Conservation (phyloP, 2,329 filamentous ascomycete species). For the Passalora sequoiae region DNA sequence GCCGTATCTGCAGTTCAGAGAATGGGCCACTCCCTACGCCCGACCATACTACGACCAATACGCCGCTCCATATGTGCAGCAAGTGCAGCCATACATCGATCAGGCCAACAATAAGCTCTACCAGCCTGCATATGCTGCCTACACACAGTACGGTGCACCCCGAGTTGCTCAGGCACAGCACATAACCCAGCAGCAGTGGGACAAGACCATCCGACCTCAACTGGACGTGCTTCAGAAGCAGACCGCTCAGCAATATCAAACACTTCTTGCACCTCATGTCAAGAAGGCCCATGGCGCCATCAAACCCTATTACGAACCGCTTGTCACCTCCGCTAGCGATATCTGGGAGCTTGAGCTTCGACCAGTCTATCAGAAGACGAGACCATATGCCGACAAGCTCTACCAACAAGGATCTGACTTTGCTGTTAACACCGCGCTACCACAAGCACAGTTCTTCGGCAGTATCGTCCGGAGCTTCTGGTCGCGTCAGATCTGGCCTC, state of each 20-base stretch:
- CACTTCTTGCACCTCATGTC: slow-evolving; percentile 68
- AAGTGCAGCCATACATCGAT: slow-evolving; percentile 66
- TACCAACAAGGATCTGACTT: slow-evolving; percentile 65
- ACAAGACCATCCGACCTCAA: slow-evolving; percentile 70
- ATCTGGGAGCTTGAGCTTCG: slow-evolving; percentile 68
- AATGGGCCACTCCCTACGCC: slow-evolving; percentile 66
- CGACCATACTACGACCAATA: slow-evolving; percentile 83
- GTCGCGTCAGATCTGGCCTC: slow-evolving; percentile 73
- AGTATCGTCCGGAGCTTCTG: slow-evolving; percentile 65
- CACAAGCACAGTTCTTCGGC: slow-evolving; percentile 66
- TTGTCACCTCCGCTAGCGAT: slow-evolving; percentile 58
- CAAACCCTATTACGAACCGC: slow-evolving; percentile 67
- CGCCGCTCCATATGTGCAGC: slow-evolving; percentile 73
- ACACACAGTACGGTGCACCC: slow-evolving; percentile 68
- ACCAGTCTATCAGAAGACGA: slow-evolving; percentile 67
- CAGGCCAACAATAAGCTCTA: slow-evolving; percentile 58
- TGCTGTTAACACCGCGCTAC: slow-evolving; percentile 63
- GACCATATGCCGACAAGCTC: slow-evolving; percentile 66
- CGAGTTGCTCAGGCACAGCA: slow-evolving; percentile 61
- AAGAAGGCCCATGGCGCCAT: slow-evolving; percentile 54
- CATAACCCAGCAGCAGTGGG: slow-evolving; percentile 70
- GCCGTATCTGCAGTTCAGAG: slow-evolving; percentile 65
- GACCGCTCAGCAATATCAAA: slow-evolving; percentile 62
- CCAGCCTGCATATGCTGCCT: slow-evolving; percentile 59
- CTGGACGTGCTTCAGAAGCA: slow-evolving; percentile 60